phyloP scores from a whole-genome alignment of 2,329 filamentous ascomycete genomes.

The Rosellinia necatrix region DNA sequence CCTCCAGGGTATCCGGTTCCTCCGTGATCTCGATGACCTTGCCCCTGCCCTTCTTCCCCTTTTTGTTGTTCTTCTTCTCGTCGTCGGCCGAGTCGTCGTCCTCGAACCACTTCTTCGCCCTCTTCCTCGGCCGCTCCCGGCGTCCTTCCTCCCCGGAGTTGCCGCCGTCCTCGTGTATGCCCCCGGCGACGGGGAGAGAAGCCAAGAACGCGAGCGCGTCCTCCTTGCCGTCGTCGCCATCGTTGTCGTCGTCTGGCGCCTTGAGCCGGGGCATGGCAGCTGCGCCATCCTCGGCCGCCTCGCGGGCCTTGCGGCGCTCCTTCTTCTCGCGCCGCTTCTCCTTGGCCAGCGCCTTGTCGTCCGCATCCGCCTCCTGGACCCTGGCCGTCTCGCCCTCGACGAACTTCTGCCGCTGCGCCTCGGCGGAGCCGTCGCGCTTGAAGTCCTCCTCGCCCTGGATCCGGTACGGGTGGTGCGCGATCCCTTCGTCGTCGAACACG shows the following conservation, averaged over 20 bases:
- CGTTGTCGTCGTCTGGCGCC: slow-evolving; percentile 49
- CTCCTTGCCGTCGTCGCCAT: slow-evolving; percentile 53
- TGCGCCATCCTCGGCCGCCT: slow-evolving; percentile 53
- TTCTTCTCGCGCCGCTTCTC: slow-evolving; percentile 78
- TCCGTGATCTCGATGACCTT: slow-evolving; percentile 65
- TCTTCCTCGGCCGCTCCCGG: slow-evolving; percentile 57
- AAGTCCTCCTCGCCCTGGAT: slow-evolving; percentile 86
- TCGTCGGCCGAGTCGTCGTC: slow-evolving; percentile 65
- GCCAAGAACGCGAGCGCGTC: slow-evolving; percentile 63
- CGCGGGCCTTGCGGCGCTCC: slow-evolving; percentile 72
- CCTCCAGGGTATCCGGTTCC: slow-evolving; percentile 78
- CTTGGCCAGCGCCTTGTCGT: slow-evolving; percentile 81
- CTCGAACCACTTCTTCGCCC: slow-evolving; percentile 80
- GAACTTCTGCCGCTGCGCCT: slow-evolving; percentile 77
- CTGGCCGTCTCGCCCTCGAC: slow-evolving; percentile 74
- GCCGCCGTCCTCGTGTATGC: slow-evolving; percentile 33
- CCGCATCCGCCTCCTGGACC: slow-evolving; percentile 75
- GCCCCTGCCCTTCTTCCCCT: slow-evolving; percentile 52
- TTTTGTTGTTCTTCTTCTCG: slow-evolving; percentile 44
- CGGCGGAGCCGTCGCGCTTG: slow-evolving; percentile 72
- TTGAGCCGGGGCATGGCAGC: slow-evolving; percentile 44
- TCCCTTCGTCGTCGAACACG: slow-evolving; percentile 90
- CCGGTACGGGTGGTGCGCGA: slow-evolving; percentile 83
- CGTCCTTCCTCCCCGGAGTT: slow-evolving; percentile 47
- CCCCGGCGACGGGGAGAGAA: slow-evolving; percentile 58